Evolutionary conservation across 2,329 filamentous ascomycete species (phyloP).

Genomic region (Pseudocercospora vitis): DNA sequence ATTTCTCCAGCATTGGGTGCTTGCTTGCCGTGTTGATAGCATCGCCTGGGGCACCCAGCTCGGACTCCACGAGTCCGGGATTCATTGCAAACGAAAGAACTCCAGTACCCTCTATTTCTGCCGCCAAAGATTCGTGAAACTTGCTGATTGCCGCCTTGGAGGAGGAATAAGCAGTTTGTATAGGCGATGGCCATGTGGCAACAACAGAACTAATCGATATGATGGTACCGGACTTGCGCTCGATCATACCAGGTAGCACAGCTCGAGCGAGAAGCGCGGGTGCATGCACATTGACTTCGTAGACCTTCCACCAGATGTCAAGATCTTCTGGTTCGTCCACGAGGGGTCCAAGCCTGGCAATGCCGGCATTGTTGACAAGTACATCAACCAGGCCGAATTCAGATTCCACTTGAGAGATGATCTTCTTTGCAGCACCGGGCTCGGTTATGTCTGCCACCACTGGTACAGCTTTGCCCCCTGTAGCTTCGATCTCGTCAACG

Average conservation of each 20-base stretch:
- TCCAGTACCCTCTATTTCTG: constrained; percentile 26
- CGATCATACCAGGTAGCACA: not conserved
- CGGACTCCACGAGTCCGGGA: constrained; percentile 24
- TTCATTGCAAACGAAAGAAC: constrained; percentile 25
- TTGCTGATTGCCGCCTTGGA: constrained; percentile 32
- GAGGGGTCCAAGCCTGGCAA: constrained; percentile 20
- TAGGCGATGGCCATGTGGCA: not conserved
- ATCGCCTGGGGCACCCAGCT: constrained; percentile 20
- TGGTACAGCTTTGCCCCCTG: constrained; percentile 7
- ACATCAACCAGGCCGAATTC: constrained; percentile 17
- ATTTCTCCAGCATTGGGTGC: not conserved
- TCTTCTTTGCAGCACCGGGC: not conserved
- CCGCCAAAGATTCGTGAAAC: constrained; percentile 27
- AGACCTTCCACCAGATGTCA: constrained; percentile 19
- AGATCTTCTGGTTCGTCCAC: constrained; percentile 16
- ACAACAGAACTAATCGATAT: not conserved
- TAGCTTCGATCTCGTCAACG: constrained; percentile 5
- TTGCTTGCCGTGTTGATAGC: constrained; percentile 20
- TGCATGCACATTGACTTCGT: constrained; percentile 16
- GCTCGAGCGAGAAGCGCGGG: not conserved
- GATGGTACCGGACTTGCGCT: not conserved
- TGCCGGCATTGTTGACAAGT: constrained; percentile 23
- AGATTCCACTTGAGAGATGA: constrained; percentile 1
- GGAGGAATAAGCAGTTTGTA: constrained; percentile 25
- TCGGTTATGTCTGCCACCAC: constrained; percentile 2